Base-by-base conservation (phyloP, 1,284 basidiomycete genomes). In the Trametes pubescens region DNA sequence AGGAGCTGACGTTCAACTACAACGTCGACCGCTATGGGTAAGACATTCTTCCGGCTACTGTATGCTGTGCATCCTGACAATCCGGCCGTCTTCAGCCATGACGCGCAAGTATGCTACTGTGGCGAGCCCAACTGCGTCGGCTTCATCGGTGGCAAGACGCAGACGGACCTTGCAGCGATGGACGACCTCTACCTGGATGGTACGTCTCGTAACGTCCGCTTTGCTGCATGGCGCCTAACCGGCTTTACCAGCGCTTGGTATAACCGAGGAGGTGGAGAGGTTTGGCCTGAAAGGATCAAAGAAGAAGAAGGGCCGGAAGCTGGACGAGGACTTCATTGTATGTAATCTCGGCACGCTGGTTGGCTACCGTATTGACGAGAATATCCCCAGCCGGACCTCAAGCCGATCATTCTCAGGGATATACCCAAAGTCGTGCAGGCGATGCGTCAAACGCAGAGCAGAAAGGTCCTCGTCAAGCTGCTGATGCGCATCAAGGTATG, bases 1-100 rank as follows among this genome's bases (percentile, higher is more conserved):
- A 99, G 75, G 98, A 99, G 79, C 80, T 99, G 67, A 99, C 97
- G 0, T 99, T 99, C 83, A 99, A 99, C 79, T 99, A 99, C 78
- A 99, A 99, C 74, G 98, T 99, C 51, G 98, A 99, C 77, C 93
- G 98, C 64, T 99, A 99, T 76, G 97, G 97, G 94, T 96, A 67
- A 63, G 91, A 82, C 9, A 2, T 21, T 29, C 40, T 13, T n/a
- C 44, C 21, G 11, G 5, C 14, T 2, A 5, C 18, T 9, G 18
- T 49, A 10, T 35, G 32, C 14, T 6, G 4, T 5, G 24, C 3
- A n/a, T 26, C 34, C 21, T 63, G 24, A 60, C 18, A 13, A n/a
- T 5, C 9, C 4, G 1, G 14, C 6, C 10, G 18, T 21, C 5
- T 40, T 18, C 65, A 96, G 95, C 1, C 95, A 99, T 77, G 95